A percentile compares a stretch with the other conserved stretches of the same genome.
phyloP scores from a whole-genome alignment of 2,329 filamentous ascomycete genomes.

The Biscogniauxia sp. region DNA sequence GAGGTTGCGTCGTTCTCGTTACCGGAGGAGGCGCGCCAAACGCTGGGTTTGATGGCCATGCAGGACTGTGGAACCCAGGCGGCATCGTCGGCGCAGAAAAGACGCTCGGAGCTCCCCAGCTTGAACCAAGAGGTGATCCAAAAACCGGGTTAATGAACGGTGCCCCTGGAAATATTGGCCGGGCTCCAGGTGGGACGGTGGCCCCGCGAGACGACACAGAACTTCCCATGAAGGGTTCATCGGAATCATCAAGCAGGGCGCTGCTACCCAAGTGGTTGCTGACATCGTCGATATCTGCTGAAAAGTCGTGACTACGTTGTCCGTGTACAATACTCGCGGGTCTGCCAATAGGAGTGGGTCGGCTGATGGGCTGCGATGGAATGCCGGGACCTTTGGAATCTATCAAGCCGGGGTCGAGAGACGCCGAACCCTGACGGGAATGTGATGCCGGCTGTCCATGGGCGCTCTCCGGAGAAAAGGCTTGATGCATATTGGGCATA shows the following conservation, averaged over 20 bases:
- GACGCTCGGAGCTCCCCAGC: constrained; percentile 40
- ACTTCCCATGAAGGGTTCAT: constrained; percentile 47
- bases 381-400: constrained; percentile 33
- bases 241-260: constrained; percentile 76
- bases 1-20: constrained; percentile 53
- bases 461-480: constrained; percentile 35
- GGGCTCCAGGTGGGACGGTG: constrained; percentile 51
- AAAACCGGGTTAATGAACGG: constrained; percentile 43
- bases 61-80: constrained; percentile 44
- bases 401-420: constrained; percentile 55
- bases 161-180: constrained; percentile 41
- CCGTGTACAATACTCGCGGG: constrained; percentile 70
- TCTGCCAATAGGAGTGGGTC: constrained; percentile 83
- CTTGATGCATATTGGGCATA: constrained; percentile 37
- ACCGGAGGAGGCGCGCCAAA: constrained; percentile 32
- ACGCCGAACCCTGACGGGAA: constrained; percentile 71
- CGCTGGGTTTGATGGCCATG: constrained; percentile 32
- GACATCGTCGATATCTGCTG: constrained; percentile 65
- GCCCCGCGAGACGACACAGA: constrained; percentile 41
- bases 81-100: constrained; percentile 41
- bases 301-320: constrained; percentile 38
- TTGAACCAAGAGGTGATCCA: constrained; percentile 24
- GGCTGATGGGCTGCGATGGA: constrained; percentile 70
- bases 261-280: constrained; percentile 85
- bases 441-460: constrained; percentile 52